phyloP scores from a whole-genome alignment of 208 protist genomes.

The Leptomonas pyrrhocoris region DNA sequence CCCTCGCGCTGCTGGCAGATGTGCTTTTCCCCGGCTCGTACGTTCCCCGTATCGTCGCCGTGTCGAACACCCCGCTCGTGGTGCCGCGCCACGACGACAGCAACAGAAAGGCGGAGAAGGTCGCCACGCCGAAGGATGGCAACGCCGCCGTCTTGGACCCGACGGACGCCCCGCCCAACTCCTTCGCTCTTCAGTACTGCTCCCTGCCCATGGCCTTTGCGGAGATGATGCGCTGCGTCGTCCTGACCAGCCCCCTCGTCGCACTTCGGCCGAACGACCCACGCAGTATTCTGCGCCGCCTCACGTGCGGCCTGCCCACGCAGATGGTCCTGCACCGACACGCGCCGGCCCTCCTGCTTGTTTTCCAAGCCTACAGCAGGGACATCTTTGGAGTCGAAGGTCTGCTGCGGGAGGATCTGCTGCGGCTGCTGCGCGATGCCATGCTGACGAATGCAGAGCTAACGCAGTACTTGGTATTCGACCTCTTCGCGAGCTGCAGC shows the following conservation, averaged over 20 bases:
- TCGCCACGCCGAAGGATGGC: neutral
- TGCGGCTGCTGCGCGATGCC: constrained; percentile 83
- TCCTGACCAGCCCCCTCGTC: constrained; percentile 23
- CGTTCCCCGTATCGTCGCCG: constrained; percentile 3
- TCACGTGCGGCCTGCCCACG: constrained; percentile 56
- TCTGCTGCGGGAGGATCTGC: constrained; percentile 71
- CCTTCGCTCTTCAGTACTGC: constrained; percentile 20
- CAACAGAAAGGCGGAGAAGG: neutral
- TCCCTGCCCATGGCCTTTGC: constrained; percentile 25
- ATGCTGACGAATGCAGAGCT: constrained; percentile 91
- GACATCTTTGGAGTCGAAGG: constrained; percentile 67
- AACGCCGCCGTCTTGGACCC: neutral
- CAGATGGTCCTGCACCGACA: constrained; percentile 58
- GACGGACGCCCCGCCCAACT: neutral
- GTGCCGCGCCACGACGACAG: neutral
- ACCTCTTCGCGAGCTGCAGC: constrained; percentile 81
- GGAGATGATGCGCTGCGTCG: constrained; percentile 24
- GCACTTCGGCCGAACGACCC: constrained; percentile 15
- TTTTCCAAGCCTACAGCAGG: constrained; percentile 81
- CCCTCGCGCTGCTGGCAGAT: constrained; percentile 66
- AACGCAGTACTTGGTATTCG: constrained; percentile 78
- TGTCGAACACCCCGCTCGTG: neutral
- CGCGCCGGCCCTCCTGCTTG: constrained; percentile 61
- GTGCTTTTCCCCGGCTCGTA: constrained; percentile 44
- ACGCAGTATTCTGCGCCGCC: constrained; percentile 38